Conservation (phyloP, 2,329 filamentous ascomycete species). For the Niveomyces coronatus region DNA sequence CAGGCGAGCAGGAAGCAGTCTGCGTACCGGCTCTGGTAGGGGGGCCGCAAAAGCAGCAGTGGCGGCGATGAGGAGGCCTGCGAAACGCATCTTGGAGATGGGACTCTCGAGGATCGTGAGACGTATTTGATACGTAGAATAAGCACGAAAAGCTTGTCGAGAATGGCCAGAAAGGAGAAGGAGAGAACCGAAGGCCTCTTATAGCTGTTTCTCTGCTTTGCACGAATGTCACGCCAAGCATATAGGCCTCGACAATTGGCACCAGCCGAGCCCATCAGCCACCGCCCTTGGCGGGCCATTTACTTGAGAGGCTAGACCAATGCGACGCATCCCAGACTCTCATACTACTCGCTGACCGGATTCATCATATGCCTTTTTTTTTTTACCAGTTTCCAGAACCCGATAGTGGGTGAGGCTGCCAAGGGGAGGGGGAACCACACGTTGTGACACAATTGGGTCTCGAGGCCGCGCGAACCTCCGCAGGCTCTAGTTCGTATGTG, state of each 20-base stretch:
- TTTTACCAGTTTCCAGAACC: not conserved
- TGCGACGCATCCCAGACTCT: no score
- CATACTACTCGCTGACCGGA: no score
- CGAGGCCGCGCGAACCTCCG: not conserved
- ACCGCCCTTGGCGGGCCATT: no score
- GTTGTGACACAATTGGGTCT: conserved; percentile 7
- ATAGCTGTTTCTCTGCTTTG: no score
- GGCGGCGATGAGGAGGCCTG: conserved; percentile 13
- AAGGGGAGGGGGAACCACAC: not conserved
- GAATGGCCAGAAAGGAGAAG: no score
- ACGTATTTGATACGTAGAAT: not conserved
- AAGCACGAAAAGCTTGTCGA: not conserved
- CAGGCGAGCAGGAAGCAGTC: not conserved
- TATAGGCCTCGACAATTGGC: no score
- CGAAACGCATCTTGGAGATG: conserved; percentile 4
- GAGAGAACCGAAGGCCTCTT: no score
- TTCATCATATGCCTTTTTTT: not conserved
- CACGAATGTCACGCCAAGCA: no score
- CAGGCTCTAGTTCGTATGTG: not conserved
- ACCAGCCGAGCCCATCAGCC: no score
- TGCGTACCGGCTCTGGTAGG: conserved; percentile 19
- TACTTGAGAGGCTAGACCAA: no score
- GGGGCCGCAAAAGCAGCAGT: conserved; percentile 15
- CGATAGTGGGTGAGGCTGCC: not conserved
- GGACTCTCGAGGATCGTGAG: not conserved